phyloP scores from a whole-genome alignment of 2,329 filamentous ascomycete genomes.

The Podosphaera aphanis region DNA sequence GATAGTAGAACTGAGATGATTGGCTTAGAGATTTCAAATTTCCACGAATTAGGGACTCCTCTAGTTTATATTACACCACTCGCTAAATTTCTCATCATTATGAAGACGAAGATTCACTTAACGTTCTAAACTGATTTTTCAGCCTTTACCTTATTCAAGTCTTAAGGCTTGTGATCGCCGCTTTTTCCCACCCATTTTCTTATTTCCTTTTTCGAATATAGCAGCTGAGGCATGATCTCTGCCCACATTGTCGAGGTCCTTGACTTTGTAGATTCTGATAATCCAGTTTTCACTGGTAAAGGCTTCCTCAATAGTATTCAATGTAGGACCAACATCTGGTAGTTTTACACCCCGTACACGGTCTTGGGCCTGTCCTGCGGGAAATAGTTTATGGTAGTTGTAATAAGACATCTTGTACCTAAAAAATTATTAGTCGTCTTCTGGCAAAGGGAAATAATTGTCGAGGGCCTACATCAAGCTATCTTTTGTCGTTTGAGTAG shows the following conservation, averaged over 20 bases:
- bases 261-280: slow-evolving; percentile 98
- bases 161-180: slow-evolving; percentile 46
- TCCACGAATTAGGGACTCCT: background rate
- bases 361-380: slow-evolving; percentile 69
- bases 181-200: slow-evolving; percentile 59
- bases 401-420: slow-evolving; percentile 99
- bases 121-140: background rate
- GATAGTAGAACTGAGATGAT: background rate
- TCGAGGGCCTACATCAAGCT: slow-evolving; percentile 64
- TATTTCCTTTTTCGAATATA: slow-evolving; percentile 55
- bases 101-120: background rate
- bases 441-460: background rate
- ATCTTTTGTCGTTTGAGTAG: slow-evolving; percentile 95
- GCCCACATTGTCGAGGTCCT: slow-evolving; percentile 89
- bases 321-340: slow-evolving; percentile 62
- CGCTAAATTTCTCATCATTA: background rate
- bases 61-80: background rate
- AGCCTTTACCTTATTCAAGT: slow-evolving; percentile 32
- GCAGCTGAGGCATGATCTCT: slow-evolving; percentile 54
- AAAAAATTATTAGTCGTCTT: slow-evolving; percentile 8
- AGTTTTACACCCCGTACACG: slow-evolving; percentile 63
- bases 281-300: slow-evolving; percentile 99
- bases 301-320: slow-evolving; percentile 82
- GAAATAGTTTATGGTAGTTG: slow-evolving; percentile 86
- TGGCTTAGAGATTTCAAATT: background rate